Evolutionary conservation across 2,329 filamentous ascomycete genomes (phyloP).

Genomic region (Paecilomyces formosus): DNA sequence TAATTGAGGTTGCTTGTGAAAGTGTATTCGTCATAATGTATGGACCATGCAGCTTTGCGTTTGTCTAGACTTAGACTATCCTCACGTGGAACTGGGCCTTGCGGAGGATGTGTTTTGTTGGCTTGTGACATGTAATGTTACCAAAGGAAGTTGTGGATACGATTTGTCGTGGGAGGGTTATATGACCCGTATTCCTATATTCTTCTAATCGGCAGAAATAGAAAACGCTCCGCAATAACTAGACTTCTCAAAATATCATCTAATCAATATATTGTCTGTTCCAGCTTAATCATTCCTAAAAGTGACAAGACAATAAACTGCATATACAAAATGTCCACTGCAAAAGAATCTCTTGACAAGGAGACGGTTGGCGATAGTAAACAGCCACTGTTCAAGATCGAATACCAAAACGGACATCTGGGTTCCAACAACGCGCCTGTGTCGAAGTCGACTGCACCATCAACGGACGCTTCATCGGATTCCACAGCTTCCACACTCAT

Average conservation of each 20-base stretch:
- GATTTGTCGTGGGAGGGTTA: background rate
- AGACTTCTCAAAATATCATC: background rate
- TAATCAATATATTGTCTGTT: background rate
- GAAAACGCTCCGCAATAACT: too few species aligned
- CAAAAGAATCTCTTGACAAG: background rate
- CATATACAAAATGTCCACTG: background rate
- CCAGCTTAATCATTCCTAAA: background rate
- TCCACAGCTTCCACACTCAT: slow-evolving; percentile 18
- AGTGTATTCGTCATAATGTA: background rate
- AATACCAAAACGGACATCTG: background rate
- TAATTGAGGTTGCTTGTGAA: background rate
- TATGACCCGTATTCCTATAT: background rate
- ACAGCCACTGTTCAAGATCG: background rate
- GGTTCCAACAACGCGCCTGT: background rate
- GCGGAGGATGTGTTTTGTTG: background rate
- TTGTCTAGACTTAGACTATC: background rate
- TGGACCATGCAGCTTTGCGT: background rate
- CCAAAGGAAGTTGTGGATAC: background rate
- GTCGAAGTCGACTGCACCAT: background rate
- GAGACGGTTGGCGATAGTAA: background rate
- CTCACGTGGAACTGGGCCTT: background rate
- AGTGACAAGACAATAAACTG: background rate
- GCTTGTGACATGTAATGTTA: background rate
- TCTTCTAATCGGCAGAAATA: slow-evolving; percentile 62
- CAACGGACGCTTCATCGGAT: background rate